Percentiles rank a stretch among this genome's conserved stretches.
Conservation (phyloP, 2,329 filamentous ascomycete genomes). For the Pseudogymnoascus sp. region DNA sequence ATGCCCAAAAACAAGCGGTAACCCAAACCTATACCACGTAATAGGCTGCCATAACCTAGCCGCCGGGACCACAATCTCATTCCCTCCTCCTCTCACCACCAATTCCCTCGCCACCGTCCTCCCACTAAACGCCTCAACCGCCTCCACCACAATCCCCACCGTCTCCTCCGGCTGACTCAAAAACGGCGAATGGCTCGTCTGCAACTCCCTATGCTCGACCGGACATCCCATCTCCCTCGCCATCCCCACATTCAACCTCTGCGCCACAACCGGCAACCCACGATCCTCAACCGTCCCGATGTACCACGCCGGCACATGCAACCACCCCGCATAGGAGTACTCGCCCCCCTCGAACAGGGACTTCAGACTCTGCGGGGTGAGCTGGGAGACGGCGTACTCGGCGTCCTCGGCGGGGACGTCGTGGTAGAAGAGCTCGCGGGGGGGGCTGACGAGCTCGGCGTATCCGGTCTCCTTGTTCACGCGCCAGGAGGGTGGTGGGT, state of each 20-base stretch:
- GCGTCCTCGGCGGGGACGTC: constrained; percentile 36
- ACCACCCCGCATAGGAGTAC: constrained; percentile 27
- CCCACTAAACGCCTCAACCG: constrained; percentile 29
- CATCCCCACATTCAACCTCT: constrained; percentile 33
- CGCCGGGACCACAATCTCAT: constrained; percentile 13
- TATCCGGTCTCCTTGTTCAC: constrained; percentile 34
- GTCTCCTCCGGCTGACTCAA: constrained; percentile 36
- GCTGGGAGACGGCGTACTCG: constrained; percentile 35
- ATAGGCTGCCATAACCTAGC: constrained; percentile 16
- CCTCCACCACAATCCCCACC: constrained; percentile 33
- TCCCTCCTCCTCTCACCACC: not conserved
- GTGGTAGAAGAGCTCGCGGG: constrained; percentile 38
- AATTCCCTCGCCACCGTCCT: constrained; percentile 10
- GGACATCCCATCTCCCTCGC: constrained; percentile 32
- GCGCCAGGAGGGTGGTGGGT: constrained; percentile 31
- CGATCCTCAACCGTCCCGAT: constrained; percentile 36
- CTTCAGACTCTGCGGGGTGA: constrained; percentile 36
- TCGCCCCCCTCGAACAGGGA: constrained; percentile 37
- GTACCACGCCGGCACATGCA: constrained; percentile 31
- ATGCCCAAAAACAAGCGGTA: constrained; percentile 18
- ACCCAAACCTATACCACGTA: constrained; percentile 19
- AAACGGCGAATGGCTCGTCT: constrained; percentile 39
- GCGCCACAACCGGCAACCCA: constrained; percentile 33
- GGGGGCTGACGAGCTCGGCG: constrained; percentile 30
- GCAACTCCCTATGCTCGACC: constrained; percentile 34